These are phyloP conservation scores for Calonectria naviculata DNA, from an alignment of 2,329 filamentous ascomycete genomes.

Conservation along the genomic window DNA sequence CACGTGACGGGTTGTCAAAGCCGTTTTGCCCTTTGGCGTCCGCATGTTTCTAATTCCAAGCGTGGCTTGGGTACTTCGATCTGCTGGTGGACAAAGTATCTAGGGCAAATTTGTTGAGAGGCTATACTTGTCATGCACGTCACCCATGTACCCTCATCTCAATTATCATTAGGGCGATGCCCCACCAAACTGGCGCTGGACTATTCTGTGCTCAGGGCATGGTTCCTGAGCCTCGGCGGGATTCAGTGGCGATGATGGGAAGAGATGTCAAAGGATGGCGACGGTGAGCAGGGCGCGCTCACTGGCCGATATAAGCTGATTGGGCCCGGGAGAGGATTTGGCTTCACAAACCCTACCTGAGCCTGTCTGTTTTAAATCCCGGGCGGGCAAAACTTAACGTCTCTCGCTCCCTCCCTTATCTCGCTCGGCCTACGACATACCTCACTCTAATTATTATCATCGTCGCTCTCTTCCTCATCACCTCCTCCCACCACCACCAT, in stretches of 20 bases:
- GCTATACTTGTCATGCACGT: slow-evolving; percentile 14
- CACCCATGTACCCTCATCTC: slow-evolving; percentile 21
- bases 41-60: slow-evolving; percentile 11
- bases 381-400: neutral
- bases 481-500: slow-evolving; percentile 15
- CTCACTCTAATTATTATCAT: neutral
- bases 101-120: neutral
- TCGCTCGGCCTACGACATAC: neutral
- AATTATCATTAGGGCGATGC: slow-evolving; percentile 11
- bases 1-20: neutral
- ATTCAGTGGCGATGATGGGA: neutral
- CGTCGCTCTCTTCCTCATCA: neutral
- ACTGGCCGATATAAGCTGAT: neutral
- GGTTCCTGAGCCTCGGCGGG: neutral
- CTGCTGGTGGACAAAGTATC: neutral
- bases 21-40: slow-evolving; percentile 13
- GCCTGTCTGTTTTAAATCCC: neutral
- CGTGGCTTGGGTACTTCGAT: slow-evolving; percentile 5
- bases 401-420: neutral
- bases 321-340: neutral
- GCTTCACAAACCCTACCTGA: neutral
- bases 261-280: neutral
- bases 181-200: slow-evolving; percentile 15
- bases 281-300: neutral
- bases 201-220: neutral